Evolutionary conservation across 345 rosid genomes (phyloP), one percentile per base, ranked within the genome.

Genomic region (Populus deltoides): DNA sequence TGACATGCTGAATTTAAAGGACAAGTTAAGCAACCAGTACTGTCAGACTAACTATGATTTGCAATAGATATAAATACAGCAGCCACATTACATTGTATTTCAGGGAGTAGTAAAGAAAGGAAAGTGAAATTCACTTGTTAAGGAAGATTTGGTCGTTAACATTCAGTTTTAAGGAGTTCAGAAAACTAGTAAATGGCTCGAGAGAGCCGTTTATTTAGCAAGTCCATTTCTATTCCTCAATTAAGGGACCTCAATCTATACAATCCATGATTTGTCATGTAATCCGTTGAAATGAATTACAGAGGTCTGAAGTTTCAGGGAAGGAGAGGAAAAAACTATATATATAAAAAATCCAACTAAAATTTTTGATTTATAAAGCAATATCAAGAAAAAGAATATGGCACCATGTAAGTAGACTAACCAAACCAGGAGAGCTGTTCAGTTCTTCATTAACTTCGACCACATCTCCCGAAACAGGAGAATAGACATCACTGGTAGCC

Each of bases 401-500:
- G 77, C 33, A 63, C 8, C 41, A 75, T 22, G 38, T 18, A 77
- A 70, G 70, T 69, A 81, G 31, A 87, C 98, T 91, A 75, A 93
- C 99, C 90, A 91, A 79, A 66, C 84, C 98, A 73, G 99, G 98
- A 68, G 96, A 84, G 45, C 25, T 68, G 12, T 17, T 86, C 41
- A 97, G 92, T 61, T 83, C 88, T 78, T 86, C 88, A 68, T 97
- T 97, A 76, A 94, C 89, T 80, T 89, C 93, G 73, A 91, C 78
- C 39, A 97, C 97, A 35, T 79, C 90, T 41, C 99, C 99, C 0
- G 97, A 94, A 81, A 97, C 88, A 22, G 99, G 99, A 73, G 97
- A 92, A 78, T 89, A 86, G 68, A 97, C 70, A 87, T 97, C 99
- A 74, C 99, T 97, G 13, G 97, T 91, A 61, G 99, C 99, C 90